phyloP scores from a whole-genome alignment of 202 grass and related monocot genomes.

The Carex arenaria region DNA sequence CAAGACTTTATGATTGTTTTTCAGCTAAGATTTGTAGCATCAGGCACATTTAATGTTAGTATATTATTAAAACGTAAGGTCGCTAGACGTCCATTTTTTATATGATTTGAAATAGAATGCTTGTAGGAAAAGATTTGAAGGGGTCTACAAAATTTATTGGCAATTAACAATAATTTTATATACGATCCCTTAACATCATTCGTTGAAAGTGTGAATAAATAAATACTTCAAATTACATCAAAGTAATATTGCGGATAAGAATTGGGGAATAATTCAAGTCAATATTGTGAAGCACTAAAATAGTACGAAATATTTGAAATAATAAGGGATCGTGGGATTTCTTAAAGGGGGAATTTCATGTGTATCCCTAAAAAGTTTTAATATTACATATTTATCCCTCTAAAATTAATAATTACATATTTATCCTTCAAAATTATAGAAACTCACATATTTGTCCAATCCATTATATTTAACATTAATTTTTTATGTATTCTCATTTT shows the following conservation, averaged over 20 bases:
- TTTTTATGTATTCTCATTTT: too few species aligned
- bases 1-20: too few species aligned
- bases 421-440: too few species aligned
- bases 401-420: too few species aligned
- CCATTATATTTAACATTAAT: too few species aligned
- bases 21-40: too few species aligned
- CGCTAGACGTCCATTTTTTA: not conserved
- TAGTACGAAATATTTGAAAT: not conserved
- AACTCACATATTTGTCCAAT: too few species aligned
- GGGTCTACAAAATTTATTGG: constrained; percentile 24
- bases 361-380: too few species aligned
- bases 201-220: constrained; percentile 3
- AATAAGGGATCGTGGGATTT: not conserved
- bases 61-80: too few species aligned
- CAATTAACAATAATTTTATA: constrained; percentile 23
- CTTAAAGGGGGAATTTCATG: too few species aligned
- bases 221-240: not conserved
- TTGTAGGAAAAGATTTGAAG: constrained; percentile 45
- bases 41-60: too few species aligned
- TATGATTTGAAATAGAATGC: constrained; percentile 26
- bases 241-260: not conserved
- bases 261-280: not conserved
- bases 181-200: constrained; percentile 3
- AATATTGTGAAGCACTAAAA: not conserved
- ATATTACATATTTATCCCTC: too few species aligned